Percentiles rank a stretch among this genome's conserved stretches.
Evolutionary conservation across 495 filamentous ascomycete species (phyloP).

Genomic region (Annulohypoxylon stygium): DNA sequence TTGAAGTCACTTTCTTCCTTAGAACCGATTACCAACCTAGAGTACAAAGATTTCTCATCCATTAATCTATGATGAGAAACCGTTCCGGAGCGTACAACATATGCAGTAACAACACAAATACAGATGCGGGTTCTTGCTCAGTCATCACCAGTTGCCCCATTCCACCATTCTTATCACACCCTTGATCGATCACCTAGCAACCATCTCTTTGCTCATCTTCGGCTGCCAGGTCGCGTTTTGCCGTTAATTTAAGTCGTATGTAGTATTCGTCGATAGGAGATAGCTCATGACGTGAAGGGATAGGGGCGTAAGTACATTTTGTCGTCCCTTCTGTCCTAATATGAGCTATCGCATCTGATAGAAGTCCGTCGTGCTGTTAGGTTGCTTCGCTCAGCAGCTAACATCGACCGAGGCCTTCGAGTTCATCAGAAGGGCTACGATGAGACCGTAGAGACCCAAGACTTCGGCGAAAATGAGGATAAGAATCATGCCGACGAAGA

Average conservation of each 20-base stretch:
- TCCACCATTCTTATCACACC: conserved; percentile 46
- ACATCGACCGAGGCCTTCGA: conserved; percentile 74
- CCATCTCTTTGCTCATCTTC: conserved; percentile 47
- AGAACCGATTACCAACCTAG: conserved; percentile 56
- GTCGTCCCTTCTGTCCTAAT: conserved; percentile 34
- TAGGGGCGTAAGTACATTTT: conserved; percentile 43
- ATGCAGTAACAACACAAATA: conserved; percentile 55
- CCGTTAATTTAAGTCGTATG: conserved; percentile 28
- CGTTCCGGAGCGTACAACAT: conserved; percentile 51
- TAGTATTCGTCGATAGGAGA: conserved; percentile 27
- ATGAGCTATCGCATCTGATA: conserved; percentile 30
- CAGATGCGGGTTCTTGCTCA: conserved; percentile 55
- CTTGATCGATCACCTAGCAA: conserved; percentile 39
- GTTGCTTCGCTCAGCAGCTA: conserved; percentile 53
- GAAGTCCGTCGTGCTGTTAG: conserved; percentile 2
- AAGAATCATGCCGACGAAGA: conserved; percentile 99
- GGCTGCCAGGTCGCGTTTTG: conserved; percentile 45
- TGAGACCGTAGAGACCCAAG: conserved; percentile 97
- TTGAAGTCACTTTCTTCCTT: conserved; percentile 39
- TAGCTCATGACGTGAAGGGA: conserved; percentile 22
- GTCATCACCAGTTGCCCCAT: conserved; percentile 59
- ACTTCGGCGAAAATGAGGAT: conserved; percentile 99
- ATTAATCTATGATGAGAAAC: conserved; percentile 60
- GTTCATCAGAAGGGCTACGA: conserved; percentile 99
- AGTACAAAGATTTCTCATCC: conserved; percentile 59